These are phyloP conservation scores for Schwanniomyces pseudopolymorphus DNA, from an alignment of 805 yeast species.

Conservation along the genomic window DNA sequence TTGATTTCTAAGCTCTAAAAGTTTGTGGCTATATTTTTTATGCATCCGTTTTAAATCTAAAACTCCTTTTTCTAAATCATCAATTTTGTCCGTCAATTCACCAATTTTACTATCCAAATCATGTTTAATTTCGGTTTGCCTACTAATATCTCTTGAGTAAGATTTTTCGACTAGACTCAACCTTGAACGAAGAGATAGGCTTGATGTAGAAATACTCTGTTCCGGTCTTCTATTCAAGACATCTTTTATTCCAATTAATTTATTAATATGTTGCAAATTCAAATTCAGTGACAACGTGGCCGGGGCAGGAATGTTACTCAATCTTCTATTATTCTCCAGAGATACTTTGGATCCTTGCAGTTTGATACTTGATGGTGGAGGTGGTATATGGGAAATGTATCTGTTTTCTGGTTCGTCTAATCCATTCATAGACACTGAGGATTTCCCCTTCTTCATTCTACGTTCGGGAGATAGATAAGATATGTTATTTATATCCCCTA, in stretches of 20 bases:
- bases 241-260: slow-evolving; percentile 12
- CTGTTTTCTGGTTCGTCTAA: not conserved
- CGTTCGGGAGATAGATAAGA: not conserved
- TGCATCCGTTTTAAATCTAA: slow-evolving; percentile 13
- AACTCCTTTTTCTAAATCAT: slow-evolving; percentile 19
- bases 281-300: slow-evolving; percentile 1
- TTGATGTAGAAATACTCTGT: not conserved
- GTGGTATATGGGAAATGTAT: slow-evolving; percentile 7
- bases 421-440: not conserved
- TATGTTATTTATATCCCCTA: slow-evolving; percentile 14
- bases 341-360: not conserved
- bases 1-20: slow-evolving; percentile 4
- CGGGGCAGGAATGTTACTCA: slow-evolving; percentile 7
- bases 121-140: slow-evolving; percentile 6
- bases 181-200: slow-evolving; percentile 4
- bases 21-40: slow-evolving; percentile 8
- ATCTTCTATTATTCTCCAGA: slow-evolving; percentile 3
- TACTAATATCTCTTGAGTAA: slow-evolving; percentile 6
- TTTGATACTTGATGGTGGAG: slow-evolving; percentile 2
- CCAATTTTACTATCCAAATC: slow-evolving; percentile 11
- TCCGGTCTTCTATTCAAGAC: slow-evolving; percentile 3
- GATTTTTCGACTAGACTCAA: slow-evolving; percentile 8
- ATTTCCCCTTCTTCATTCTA: not conserved
- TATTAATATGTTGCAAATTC: slow-evolving; percentile 15
- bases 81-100: slow-evolving; percentile 12